Conservation (phyloP, 164 flowering plant genomes). For the Stephania yunnanensis region DNA sequence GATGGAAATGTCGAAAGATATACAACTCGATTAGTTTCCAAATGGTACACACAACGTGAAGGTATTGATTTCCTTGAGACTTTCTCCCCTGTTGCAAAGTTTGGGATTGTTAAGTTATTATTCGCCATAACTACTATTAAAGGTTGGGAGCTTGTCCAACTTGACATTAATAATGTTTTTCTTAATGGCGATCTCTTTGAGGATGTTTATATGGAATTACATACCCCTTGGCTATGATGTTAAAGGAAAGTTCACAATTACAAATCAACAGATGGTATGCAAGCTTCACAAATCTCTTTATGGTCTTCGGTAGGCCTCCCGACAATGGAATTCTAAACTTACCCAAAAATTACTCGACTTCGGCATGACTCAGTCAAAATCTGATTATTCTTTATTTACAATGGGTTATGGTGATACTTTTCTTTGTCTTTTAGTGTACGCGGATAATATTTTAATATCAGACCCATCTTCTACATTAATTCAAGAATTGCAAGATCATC, state of each 20-base stretch:
- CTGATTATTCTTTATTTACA: slow-evolving; percentile 8
- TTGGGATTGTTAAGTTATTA: background rate
- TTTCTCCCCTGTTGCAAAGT: background rate
- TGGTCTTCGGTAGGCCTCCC: slow-evolving; percentile 4
- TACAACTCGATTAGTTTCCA: background rate
- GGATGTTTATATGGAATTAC: background rate
- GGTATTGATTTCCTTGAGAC: background rate
- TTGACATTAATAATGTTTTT: background rate
- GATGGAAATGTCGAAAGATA: background rate
- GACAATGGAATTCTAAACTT: slow-evolving; percentile 1
- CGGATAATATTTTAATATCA: no score
- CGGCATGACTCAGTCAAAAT: slow-evolving; percentile 1
- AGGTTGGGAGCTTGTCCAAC: background rate
- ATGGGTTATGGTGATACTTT: no score
- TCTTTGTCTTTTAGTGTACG: no score
- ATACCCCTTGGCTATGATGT: background rate
- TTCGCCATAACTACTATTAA: background rate
- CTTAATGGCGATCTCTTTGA: background rate
- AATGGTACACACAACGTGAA: background rate
- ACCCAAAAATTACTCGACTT: background rate
- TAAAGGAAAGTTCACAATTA: background rate
- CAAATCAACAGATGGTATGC: background rate
- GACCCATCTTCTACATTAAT: no score
- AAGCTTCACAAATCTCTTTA: slow-evolving; percentile 4
- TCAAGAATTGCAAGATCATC: no score